A percentile compares a stretch with the other conserved stretches of the same genome.
Conservation (phyloP, 208 protist species). For the Wallacemonas sp. region DNA sequence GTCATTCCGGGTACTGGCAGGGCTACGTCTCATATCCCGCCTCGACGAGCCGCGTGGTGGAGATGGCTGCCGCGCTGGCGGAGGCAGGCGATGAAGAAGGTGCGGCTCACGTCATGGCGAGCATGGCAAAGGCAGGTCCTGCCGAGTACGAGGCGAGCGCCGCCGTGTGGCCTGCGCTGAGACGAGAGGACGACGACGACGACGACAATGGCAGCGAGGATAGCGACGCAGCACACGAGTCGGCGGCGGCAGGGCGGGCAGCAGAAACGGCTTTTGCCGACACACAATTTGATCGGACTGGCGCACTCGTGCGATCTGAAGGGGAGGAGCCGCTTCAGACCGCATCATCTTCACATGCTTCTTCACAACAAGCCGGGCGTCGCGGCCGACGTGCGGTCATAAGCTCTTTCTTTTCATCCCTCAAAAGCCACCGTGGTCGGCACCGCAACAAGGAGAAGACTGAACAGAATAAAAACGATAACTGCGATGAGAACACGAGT, state of each 20-base stretch:
- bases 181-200: background rate
- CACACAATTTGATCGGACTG: too few relatives aligned
- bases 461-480: too few relatives aligned
- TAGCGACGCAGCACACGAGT: too few relatives aligned
- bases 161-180: background rate
- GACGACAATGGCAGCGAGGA: background rate
- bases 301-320: too few relatives aligned
- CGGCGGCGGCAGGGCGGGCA: too few relatives aligned
- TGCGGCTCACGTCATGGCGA: background rate
- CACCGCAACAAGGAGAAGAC: background rate
- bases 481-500: too few relatives aligned
- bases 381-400: background rate
- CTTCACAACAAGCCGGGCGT: too few relatives aligned
- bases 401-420: constrained; percentile 1
- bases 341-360: too few relatives aligned
- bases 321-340: too few relatives aligned
- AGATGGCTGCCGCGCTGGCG: background rate
- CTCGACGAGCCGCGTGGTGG: background rate
- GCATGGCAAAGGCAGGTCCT: background rate
- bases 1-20: constrained; percentile 83
- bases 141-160: background rate
- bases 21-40: constrained; percentile 54
- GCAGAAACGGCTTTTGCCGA: too few relatives aligned
- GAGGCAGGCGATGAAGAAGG: constrained; percentile 4
- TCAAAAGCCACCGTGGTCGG: background rate